Conservation (phyloP, 1,139 yeast genomes). For the Candida labiduridarum region DNA sequence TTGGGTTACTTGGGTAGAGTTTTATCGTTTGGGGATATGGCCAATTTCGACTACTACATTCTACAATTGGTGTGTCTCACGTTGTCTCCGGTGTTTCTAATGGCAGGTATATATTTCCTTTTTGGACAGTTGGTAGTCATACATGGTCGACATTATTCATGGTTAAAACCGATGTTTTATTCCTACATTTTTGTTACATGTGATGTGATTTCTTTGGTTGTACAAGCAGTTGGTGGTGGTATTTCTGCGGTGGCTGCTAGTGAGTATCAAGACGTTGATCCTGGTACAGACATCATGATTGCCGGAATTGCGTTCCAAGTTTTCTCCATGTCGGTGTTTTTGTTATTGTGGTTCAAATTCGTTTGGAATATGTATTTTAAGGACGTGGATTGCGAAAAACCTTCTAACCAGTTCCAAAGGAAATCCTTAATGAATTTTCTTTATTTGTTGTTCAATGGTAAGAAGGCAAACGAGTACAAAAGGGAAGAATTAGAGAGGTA, state of each 20-base stretch:
- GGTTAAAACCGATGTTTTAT: constrained; percentile 72
- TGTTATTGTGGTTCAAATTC: constrained; percentile 56
- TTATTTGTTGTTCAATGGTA: constrained; percentile 26
- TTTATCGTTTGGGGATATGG: constrained; percentile 44
- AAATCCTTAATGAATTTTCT: constrained; percentile 20
- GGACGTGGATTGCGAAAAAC: constrained; percentile 3
- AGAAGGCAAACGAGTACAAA: constrained; percentile 22
- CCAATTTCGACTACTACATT: constrained; percentile 48
- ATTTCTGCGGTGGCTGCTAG: constrained; percentile 60
- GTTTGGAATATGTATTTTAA: constrained; percentile 44
- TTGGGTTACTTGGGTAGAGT: constrained; percentile 73
- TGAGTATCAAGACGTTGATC: constrained; percentile 30
- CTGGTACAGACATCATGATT: constrained; percentile 75
- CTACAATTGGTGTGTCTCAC: constrained; percentile 72
- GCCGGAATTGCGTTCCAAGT: constrained; percentile 84
- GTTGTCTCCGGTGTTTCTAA: constrained; percentile 81
- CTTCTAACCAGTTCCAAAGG: background rate
- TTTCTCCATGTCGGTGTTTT: constrained; percentile 66
- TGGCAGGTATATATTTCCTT: constrained; percentile 81
- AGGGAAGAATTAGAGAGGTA: constrained; percentile 24
- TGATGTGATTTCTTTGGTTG: constrained; percentile 65
- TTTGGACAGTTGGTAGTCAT: constrained; percentile 72
- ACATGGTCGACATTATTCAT: constrained; percentile 62
- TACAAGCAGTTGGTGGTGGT: constrained; percentile 86
- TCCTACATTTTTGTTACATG: constrained; percentile 64